These are phyloP conservation scores for Hymenoscyphus occultus DNA, from an alignment of 2,329 filamentous ascomycete species.

Conservation along the genomic window DNA sequence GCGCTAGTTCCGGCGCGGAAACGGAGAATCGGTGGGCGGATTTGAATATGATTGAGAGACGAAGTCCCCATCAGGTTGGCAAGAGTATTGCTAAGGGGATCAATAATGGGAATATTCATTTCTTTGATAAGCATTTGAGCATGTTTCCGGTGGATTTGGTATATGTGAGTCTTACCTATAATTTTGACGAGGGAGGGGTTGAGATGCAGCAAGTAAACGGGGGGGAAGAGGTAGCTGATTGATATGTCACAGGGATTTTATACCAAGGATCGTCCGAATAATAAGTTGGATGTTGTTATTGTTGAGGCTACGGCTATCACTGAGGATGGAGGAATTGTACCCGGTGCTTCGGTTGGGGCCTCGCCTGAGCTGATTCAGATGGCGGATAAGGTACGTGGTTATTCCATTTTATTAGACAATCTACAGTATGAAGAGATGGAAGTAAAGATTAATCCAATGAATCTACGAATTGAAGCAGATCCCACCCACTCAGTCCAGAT, in stretches of 20 bases:
- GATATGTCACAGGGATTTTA: constrained; percentile 61
- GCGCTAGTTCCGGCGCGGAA: constrained; percentile 80
- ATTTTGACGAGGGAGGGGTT: not conserved
- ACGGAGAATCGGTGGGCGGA: constrained; percentile 90
- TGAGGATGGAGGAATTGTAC: constrained; percentile 84
- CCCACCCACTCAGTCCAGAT: too few relatives aligned
- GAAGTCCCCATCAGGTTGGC: constrained; percentile 83
- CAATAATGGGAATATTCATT: constrained; percentile 83
- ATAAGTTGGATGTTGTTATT: constrained; percentile 72
- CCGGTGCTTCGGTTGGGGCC: constrained; percentile 80
- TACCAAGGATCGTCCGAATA: constrained; percentile 74
- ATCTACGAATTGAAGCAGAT: too few relatives aligned
- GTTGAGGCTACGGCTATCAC: constrained; percentile 86
- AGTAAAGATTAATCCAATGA: too few relatives aligned
- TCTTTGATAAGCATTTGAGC: constrained; percentile 90
- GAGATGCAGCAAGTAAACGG: not conserved
- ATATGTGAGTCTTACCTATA: constrained; percentile 52
- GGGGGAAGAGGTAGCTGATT: not conserved
- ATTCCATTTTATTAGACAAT: not conserved
- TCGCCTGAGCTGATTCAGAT: constrained; percentile 85
- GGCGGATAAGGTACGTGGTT: constrained; percentile 67
- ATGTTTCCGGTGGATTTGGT: constrained; percentile 89
- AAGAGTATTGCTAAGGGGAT: constrained; percentile 89
- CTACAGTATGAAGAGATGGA: not conserved
- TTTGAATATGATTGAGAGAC: constrained; percentile 85